Percentiles rank a stretch among this genome's conserved stretches.
These are phyloP conservation scores for Rhodofomes roseus DNA, from an alignment of 1,284 basidiomycete genomes.

Conservation along the genomic window DNA sequence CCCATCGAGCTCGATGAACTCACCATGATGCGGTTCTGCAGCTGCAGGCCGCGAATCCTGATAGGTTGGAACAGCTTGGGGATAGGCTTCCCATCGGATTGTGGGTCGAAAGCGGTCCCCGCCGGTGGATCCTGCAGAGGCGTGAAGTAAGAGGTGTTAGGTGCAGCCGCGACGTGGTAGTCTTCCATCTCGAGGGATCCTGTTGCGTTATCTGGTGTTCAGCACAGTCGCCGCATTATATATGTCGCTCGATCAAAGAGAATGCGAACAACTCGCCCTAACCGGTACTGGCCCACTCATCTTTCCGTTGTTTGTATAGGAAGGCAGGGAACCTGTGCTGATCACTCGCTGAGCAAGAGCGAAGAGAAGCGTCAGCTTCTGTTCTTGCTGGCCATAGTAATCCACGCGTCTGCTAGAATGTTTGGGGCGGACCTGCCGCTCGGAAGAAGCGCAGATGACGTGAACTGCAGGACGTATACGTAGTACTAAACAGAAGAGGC, in stretches of 20 bases:
- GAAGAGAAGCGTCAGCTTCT: not conserved
- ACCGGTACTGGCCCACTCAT: not conserved
- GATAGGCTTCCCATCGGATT: conserved; percentile 25
- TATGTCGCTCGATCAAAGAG: not conserved
- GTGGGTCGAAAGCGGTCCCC: conserved; percentile 43
- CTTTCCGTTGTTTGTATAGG: not conserved
- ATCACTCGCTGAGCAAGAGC: not conserved
- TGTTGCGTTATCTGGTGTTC: not conserved
- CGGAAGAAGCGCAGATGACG: not conserved
- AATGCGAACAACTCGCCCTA: not conserved
- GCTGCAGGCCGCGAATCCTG: conserved; percentile 51
- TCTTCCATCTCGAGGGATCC: not conserved
- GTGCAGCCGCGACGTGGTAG: conserved; percentile 9
- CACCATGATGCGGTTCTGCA: conserved; percentile 68
- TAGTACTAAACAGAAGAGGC: no score
- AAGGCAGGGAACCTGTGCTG: no score
- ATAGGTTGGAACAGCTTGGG: conserved; percentile 64
- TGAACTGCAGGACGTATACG: not conserved
- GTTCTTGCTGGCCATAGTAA: no score
- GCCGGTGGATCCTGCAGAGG: conserved; percentile 47
- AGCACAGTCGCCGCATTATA: not conserved
- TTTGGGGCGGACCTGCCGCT: not conserved
- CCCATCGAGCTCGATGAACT: not conserved
- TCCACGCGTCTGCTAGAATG: not conserved
- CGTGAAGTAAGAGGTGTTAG: conserved; percentile 45